Base-by-base conservation (phyloP, 371 early-diverging fungal species). In the Umbelopsis sp. region DNA sequence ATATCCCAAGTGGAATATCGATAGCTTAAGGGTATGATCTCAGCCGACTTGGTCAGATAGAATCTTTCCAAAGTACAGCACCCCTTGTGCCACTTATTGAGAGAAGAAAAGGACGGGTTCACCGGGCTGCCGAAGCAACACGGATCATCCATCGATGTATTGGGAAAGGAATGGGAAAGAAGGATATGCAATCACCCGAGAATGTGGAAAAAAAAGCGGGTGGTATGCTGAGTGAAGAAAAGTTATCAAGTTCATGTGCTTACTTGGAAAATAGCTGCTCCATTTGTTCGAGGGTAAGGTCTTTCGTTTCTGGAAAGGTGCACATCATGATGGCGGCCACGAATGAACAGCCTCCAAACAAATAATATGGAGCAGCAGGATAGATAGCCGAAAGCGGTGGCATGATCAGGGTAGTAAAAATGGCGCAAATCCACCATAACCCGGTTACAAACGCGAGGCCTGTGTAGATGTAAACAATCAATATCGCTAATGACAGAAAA, bases 211-310 rank as follows among this genome's bases (percentile, higher is more conserved):
- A 12, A 35, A 29, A 18, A 7, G 57, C 35, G 5, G 57, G 35
- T 35, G 57, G 18, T 57, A 11, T 18, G 29, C n/a, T 11, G 18
- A 57, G 57, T 11, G 35, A 12, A 18, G 5, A 1, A 45, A 48
- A 24, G 25, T 25, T 25, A 14, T 46, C 7, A 41, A 41, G 41
- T 10, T 41, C 41, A 41, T 20, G 29, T 29, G 50, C 65, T 69
- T 62, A 67, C 45, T 74, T 73, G 51, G 63, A 71, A 45, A 88
- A 88, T 10, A 87, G 76, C 45, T 79, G 72, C 35, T 88, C 89
- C 70, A 88, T 81, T 57, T 87, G 77, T 67, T 88, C 89, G 9
- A 88, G 69, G 1, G 87, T 82, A 44, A 72, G 74, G 44, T 86
- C 85, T 18, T 84, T 86, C 20, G 87, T 85, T 69, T 88, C 89